Evolutionary conservation across 306 rosid genomes (phyloP), one percentile per base, ranked within the genome.

Genomic region (Styphnolobium japonicum): DNA sequence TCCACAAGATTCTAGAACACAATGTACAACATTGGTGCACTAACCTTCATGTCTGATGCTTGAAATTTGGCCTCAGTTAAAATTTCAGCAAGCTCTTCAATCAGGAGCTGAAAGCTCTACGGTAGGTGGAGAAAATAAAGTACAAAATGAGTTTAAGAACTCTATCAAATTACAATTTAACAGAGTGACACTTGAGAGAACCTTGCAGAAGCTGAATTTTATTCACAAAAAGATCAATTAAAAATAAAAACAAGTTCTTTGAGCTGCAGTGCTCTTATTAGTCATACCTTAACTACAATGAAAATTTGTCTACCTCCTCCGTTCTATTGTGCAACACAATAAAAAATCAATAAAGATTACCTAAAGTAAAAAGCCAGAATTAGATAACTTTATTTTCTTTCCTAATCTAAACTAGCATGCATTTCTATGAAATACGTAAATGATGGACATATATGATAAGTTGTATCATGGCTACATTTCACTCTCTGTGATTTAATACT

Each of bases 101-200:
- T 81, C 84, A 92, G 81, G 75, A 76, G 77, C 37, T 88, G 91
- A 83, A 94, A 92, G 36, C 83, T 85, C 98, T 92, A 85, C 33
- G 21, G 65, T 45, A 49, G 46, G 29, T 31, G 69, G 39, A 68
- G 61, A 78, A 73, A 62, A 69, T 37, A 53, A 77, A 36, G 60
- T 63, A 48, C 53, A 36, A 61, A 78, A 40, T 16, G 21, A 56
- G 70, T 46, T 48, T 19, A 71, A 67, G 52, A 70, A 69, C 9
- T 29, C 39, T 14, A 73, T 60, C 36, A 60, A 52, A 67, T 51
- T 51, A 18, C 16, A 39, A 61, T 60, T 73, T 49, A 29, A 31
- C 51, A 49, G 36, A 29, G 51, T n/a, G 49, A 72, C 6, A 33
- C 22, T 2, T 46, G 18, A 23, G n/a, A 60, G 14, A 51, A 63